Evolutionary conservation across 2,329 filamentous ascomycete genomes (phyloP), one percentile per base, ranked within the genome.

Genomic region (Aureobasidium sp.): DNA sequence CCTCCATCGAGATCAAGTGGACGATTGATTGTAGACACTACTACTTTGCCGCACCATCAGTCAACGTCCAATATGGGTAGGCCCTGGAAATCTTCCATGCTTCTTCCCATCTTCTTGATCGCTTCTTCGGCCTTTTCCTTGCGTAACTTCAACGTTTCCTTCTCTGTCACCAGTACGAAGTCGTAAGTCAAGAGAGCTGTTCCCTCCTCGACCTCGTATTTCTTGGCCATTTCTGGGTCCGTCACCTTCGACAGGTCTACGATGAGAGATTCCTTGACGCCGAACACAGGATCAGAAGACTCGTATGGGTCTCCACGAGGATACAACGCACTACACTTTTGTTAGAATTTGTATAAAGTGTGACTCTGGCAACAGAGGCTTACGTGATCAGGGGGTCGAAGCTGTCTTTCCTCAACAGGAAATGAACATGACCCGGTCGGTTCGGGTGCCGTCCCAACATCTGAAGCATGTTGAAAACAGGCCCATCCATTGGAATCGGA

Each of bases 201-300:
- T 9, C 83, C 87, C 66, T 85, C 82, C 27, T 80, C 70, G 6
- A 89, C 82, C n/a, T 76, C 78, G 69, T 90, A 88, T 68, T 83
- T 77, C 66, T 79, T 73, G 3, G 64, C 64, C 0, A 86, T 82
- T 56, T 78, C 79, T 36, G 78, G 78, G 0, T 74, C 69, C 72
- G 79, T 73, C 68, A 82, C 75, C 70, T 79, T 72, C 65, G 78
- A 65, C 75, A 82, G 76, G 64, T 89, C 86, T 14, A 89, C 80
- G 15, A 89, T 76, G 6, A 93, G 78, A 41, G 86, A 89, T 69
- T 88, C 80, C 73, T 93, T 93, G 60, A 93, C 89, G 5, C 89
- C 89, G 67, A 93, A 92, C 2, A 92, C 89, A 0, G 89, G 88
- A 70, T 93, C 89, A 0, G 87, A 88, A 1, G 84, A 87, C 75